A percentile compares a stretch with the other conserved stretches of the same genome.
Conservation (phyloP, 441 rosid species). For the Populus tomentosa region DNA sequence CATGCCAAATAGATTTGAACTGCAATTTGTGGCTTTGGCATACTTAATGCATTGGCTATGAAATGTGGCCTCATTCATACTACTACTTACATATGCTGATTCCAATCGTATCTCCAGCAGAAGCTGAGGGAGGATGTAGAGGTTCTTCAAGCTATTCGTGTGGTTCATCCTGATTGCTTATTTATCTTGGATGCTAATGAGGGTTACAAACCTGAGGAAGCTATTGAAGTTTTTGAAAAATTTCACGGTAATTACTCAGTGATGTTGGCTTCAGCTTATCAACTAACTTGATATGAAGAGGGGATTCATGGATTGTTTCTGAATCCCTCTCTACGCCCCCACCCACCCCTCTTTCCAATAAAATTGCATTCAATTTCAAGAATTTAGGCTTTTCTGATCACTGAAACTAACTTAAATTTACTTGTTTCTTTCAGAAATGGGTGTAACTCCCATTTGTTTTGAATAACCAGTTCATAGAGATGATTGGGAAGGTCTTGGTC, state of each 20-base stretch:
- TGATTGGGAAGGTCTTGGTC: slow-evolving; percentile 89
- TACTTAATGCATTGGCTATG: background rate
- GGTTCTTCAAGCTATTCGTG: slow-evolving; percentile 80
- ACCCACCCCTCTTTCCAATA: background rate
- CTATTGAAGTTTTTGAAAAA: slow-evolving; percentile 70
- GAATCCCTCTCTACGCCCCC: background rate
- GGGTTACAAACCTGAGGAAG: slow-evolving; percentile 70
- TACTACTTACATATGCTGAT: slow-evolving; percentile 40
- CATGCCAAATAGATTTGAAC: background rate
- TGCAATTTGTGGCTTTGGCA: background rate
- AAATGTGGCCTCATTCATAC: slow-evolving; percentile 11
- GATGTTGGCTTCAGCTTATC: background rate
- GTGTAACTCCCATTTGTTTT: slow-evolving; percentile 78
- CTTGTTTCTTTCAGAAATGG: slow-evolving; percentile 54
- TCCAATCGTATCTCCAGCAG: slow-evolving; percentile 75
- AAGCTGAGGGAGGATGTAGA: slow-evolving; percentile 69
- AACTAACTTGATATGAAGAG: background rate
- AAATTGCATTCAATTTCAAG: background rate
- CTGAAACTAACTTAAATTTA: background rate
- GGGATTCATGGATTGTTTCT: background rate
- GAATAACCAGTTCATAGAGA: slow-evolving; percentile 92
- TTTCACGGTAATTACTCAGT: slow-evolving; percentile 50
- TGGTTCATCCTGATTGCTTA: slow-evolving; percentile 60
- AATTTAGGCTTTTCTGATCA: background rate
- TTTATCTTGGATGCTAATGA: slow-evolving; percentile 94